Conservation (phyloP, 75 land plant genomes). For the Selaginella tamariscina region DNA sequence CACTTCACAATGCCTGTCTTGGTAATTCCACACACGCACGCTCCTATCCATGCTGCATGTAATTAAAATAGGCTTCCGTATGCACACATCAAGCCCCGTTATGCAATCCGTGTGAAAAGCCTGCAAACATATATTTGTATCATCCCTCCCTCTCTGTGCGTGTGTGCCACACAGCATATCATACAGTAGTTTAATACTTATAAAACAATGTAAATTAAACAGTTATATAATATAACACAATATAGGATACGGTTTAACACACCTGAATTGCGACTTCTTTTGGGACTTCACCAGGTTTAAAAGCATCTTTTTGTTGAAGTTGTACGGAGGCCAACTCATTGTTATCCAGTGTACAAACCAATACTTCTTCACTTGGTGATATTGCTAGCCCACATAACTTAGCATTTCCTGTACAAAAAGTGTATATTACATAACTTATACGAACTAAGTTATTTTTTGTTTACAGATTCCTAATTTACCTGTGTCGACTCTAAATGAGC, state of each 20-base stretch:
- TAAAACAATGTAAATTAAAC: too few relatives aligned
- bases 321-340: slow-evolving; percentile 20
- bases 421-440: too few relatives aligned
- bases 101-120: slow-evolving; percentile 20
- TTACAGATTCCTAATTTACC: slow-evolving; percentile 14
- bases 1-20: slow-evolving; percentile 21
- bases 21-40: slow-evolving; percentile 27
- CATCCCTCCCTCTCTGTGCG: too few relatives aligned
- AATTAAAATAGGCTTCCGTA: slow-evolving; percentile 25
- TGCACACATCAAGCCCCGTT: slow-evolving; percentile 25
- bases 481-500: slow-evolving; percentile 19
- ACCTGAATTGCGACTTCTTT: slow-evolving; percentile 25
- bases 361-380: slow-evolving; percentile 17
- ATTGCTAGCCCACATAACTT: slow-evolving; percentile 22
- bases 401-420: too few relatives aligned
- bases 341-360: slow-evolving; percentile 23
- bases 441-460: too few relatives aligned
- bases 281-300: slow-evolving; percentile 26
- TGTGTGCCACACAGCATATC: too few relatives aligned
- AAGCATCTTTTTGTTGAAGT: slow-evolving; percentile 26
- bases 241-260: neutral
- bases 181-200: too few relatives aligned
- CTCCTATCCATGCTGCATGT: slow-evolving; percentile 28
- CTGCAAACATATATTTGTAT: slow-evolving; percentile 4
- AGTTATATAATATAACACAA: neutral